These are phyloP conservation scores for Caloboletus inedulis DNA, from an alignment of 1,284 basidiomycete genomes.

Conservation along the genomic window DNA sequence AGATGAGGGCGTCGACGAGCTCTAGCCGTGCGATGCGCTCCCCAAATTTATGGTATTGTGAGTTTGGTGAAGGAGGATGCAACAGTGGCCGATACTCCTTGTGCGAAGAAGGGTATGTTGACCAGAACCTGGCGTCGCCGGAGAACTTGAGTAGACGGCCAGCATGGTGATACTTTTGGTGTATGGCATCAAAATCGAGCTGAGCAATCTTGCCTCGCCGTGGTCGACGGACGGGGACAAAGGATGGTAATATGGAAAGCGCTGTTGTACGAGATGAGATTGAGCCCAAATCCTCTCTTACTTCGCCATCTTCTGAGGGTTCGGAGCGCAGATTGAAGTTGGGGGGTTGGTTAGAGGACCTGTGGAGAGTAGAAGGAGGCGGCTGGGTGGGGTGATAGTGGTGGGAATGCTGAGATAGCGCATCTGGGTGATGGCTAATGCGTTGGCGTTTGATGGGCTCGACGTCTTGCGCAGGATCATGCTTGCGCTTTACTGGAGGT, in stretches of 20 bases:
- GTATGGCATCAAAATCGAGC: constrained; percentile 51
- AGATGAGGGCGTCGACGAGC: constrained; percentile 66
- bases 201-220: constrained; percentile 48
- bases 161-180: constrained; percentile 59
- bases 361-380: constrained; percentile 26
- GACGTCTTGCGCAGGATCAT: constrained; percentile 42
- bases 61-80: constrained; percentile 58
- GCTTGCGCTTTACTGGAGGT: constrained; percentile 56
- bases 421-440: constrained; percentile 39
- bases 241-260: constrained; percentile 38
- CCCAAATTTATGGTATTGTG: constrained; percentile 67
- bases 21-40: constrained; percentile 71
- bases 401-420: constrained; percentile 29
- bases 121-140: constrained; percentile 68
- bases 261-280: constrained; percentile 29
- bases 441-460: constrained; percentile 58
- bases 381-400: constrained; percentile 31
- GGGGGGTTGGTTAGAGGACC: constrained; percentile 29
- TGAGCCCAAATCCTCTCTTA: constrained; percentile 41
- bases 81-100: constrained; percentile 59
- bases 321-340: constrained; percentile 42
- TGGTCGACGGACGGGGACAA: constrained; percentile 62
- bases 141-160: constrained; percentile 73
- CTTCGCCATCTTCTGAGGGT: constrained; percentile 57
- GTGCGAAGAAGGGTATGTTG: constrained; percentile 62